phyloP scores from a whole-genome alignment of 805 yeast species.

The Schwanniomyces polymorphus region DNA sequence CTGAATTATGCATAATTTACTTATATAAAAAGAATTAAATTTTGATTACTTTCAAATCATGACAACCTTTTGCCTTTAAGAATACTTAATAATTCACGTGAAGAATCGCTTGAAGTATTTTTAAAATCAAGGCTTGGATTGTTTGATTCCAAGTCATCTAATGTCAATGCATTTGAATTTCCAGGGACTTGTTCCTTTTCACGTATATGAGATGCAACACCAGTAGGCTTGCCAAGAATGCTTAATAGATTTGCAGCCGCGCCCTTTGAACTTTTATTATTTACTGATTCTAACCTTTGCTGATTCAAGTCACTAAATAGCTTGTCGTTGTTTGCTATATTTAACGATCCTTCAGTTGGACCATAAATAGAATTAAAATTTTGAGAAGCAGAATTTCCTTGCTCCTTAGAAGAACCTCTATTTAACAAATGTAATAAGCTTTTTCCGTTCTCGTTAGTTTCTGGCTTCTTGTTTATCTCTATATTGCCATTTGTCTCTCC shows the following conservation, averaged over 20 bases:
- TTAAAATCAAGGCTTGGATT: neutral
- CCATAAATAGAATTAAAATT: constrained; percentile 1
- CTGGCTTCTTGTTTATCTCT: neutral
- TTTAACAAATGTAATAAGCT: constrained; percentile 22
- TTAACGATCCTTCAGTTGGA: neutral
- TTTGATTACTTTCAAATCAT: neutral
- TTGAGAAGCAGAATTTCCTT: neutral
- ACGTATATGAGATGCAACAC: neutral
- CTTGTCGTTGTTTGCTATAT: neutral
- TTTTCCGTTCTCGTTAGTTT: constrained; percentile 12
- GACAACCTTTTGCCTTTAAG: constrained; percentile 13
- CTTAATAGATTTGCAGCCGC: constrained; percentile 15
- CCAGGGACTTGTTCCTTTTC: constrained; percentile 2
- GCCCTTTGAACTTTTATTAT: neutral
- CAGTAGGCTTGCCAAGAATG: constrained; percentile 7
- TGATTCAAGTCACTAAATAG: neutral
- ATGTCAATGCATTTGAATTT: constrained; percentile 7
- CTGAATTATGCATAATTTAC: neutral
- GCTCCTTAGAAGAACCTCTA: constrained; percentile 4
- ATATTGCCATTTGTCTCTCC: neutral
- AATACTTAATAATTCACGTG: constrained; percentile 20
- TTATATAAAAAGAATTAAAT: constrained; percentile 1
- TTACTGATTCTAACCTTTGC: neutral
- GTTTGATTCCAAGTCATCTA: constrained; percentile 6
- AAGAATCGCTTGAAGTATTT: constrained; percentile 7